Evolutionary conservation across 2,329 filamentous ascomycete genomes (phyloP).

Genomic region (Arthrocladium fulminans): DNA sequence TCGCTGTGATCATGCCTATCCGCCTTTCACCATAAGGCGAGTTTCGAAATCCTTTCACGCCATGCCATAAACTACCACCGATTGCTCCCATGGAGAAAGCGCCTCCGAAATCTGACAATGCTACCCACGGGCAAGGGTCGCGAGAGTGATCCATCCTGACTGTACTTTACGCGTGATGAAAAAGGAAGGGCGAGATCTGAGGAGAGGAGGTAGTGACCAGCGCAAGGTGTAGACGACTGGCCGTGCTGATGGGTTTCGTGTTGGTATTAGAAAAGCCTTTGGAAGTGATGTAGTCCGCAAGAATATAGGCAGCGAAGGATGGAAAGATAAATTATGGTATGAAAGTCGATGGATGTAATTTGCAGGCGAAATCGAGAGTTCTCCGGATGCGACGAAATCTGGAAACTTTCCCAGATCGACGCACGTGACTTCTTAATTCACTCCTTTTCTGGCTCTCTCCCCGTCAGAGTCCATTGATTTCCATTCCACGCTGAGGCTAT

Average conservation of each 20-base stretch:
- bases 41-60: constrained; percentile 88
- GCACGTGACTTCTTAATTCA: neutral
- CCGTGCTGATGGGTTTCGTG: neutral
- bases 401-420: neutral
- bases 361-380: neutral
- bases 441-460: too few relatives aligned
- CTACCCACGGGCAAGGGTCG: constrained; percentile 95
- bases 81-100: constrained; percentile 81
- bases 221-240: neutral
- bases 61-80: constrained; percentile 75
- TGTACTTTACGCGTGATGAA: neutral
- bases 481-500: neutral
- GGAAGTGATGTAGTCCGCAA: neutral
- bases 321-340: neutral
- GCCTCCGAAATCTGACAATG: constrained; percentile 94
- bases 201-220: neutral
- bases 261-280: neutral
- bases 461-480: neutral
- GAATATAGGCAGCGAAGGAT: neutral
- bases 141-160: constrained; percentile 61
- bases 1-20: constrained; percentile 90
- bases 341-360: neutral
- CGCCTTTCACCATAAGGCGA: constrained; percentile 86
- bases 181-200: neutral
- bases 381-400: neutral